Evolutionary conservation across 2,329 filamentous ascomycete species (phyloP), one percentile per base, ranked within the genome.

Genomic region (Lasiodiplodia sp.): DNA sequence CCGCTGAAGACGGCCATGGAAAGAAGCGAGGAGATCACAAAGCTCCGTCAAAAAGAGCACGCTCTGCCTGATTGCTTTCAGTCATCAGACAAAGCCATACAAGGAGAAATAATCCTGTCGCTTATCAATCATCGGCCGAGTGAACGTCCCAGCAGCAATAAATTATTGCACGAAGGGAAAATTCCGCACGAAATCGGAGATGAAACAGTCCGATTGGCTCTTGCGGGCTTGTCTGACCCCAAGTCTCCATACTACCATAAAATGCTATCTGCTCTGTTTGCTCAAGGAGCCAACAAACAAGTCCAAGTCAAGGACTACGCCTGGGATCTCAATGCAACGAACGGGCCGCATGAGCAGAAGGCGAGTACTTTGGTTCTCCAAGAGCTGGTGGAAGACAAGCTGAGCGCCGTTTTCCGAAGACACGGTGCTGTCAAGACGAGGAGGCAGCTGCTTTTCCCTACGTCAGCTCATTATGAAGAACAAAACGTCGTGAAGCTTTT

Each of bases 141-240:
- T 70, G 89, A 94, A 73, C 88, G 96, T 2, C 96, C 95, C 0
- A 93, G 91, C 23, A 94, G 92, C 69, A 84, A 87, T 0, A 94
- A 97, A 70, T 87, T 99, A 12, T 83, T 98, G 2, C 90, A 92
- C 71, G 94, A 92, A 74, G 93, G 93, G 23, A 94, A 94, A 75
- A 86, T 99, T 5, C 96, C 96, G 0, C 87, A 97, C 8, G 93
- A 96, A 76, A 93, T 97, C 81, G 94, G 97, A 78, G 94, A 95
- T 75, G 95, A 97, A 78, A 93, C 92, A 1, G 94, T 97, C 70
- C 88, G 92, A 70, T 89, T 93, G 71, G 92, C 93, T 3, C 86
- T 98, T 60, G 91, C 92, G 68, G 91, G 92, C 28, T 81, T 98
- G 28, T 91, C 91, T 0, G 92, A 97, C 75, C 90, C 92, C 0